phyloP scores from a whole-genome alignment of 1,139 yeast genomes.

The Debaryomyces sp. region DNA sequence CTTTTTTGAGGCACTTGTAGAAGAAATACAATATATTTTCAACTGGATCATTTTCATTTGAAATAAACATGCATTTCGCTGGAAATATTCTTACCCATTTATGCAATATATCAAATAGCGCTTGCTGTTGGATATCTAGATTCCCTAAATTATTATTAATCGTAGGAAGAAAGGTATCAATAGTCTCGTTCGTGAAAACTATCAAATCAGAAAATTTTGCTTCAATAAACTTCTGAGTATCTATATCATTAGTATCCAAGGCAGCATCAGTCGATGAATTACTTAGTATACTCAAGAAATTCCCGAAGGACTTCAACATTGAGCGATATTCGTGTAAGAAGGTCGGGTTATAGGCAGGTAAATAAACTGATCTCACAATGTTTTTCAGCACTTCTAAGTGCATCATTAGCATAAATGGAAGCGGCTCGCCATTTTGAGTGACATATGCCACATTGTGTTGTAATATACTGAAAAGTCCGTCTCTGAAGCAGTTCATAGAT shows the following conservation, averaged over 20 bases:
- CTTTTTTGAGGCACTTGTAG: constrained; percentile 38
- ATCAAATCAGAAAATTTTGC: constrained; percentile 28
- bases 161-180: constrained; percentile 31
- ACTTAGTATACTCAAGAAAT: constrained; percentile 5
- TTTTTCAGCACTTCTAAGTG: constrained; percentile 43
- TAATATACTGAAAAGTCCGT: constrained; percentile 45
- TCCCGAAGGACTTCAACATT: constrained; percentile 27
- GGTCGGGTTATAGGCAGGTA: constrained; percentile 40
- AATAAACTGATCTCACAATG: constrained; percentile 37
- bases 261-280: neutral
- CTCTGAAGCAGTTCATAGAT: constrained; percentile 44
- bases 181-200: constrained; percentile 27
- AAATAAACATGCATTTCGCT: constrained; percentile 27
- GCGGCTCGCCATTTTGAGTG: constrained; percentile 19
- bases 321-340: constrained; percentile 33
- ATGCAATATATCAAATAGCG: constrained; percentile 39
- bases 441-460: constrained; percentile 30
- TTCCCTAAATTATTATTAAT: constrained; percentile 28
- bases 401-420: constrained; percentile 30
- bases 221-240: constrained; percentile 18
- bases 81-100: constrained; percentile 46
- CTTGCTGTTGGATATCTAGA: constrained; percentile 36
- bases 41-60: constrained; percentile 28
- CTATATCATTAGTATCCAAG: neutral
- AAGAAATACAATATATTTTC: constrained; percentile 38